phyloP scores from a whole-genome alignment of 306 rosid species.

The Acacia confusa region DNA sequence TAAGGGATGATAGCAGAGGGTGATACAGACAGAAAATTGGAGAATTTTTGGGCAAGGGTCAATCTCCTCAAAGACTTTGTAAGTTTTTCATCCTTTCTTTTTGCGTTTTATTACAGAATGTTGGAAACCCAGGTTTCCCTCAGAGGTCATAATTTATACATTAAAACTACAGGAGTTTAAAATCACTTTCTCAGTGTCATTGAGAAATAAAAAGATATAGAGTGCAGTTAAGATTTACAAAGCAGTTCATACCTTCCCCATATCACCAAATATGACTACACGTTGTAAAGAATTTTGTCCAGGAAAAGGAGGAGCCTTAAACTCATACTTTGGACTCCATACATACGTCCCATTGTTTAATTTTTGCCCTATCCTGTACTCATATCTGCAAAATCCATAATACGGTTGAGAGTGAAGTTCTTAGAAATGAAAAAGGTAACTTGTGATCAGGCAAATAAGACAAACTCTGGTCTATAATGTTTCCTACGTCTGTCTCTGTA shows the following conservation, averaged over 20 bases:
- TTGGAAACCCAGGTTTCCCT: not conserved
- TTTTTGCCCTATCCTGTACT: constrained; percentile 77
- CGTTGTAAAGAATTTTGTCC: constrained; percentile 84
- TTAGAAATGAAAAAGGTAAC: constrained; percentile 1
- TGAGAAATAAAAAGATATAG: constrained; percentile 10
- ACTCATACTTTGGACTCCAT: constrained; percentile 65
- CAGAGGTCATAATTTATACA: not conserved
- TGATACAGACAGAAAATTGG: not conserved
- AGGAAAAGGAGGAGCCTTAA: constrained; percentile 85
- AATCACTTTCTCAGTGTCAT: not conserved
- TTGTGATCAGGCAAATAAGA: not conserved
- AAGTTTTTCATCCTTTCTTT: not conserved
- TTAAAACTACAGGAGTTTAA: not conserved
- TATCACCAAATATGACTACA: constrained; percentile 83
- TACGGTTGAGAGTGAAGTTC: not conserved
- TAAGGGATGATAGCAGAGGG: not conserved
- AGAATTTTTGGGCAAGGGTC: not conserved
- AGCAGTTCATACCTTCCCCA: constrained; percentile 81
- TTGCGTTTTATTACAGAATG: not conserved
- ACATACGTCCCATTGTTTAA: constrained; percentile 58
- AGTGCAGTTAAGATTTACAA: not conserved
- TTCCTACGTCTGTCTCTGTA: not conserved
- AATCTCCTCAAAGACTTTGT: too few relatives aligned
- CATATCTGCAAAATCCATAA: constrained; percentile 50
- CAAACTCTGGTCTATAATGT: constrained; percentile 5